Base-by-base conservation (phyloP, 305 asterid species). In the Fraxinus xanthoxyloides region DNA sequence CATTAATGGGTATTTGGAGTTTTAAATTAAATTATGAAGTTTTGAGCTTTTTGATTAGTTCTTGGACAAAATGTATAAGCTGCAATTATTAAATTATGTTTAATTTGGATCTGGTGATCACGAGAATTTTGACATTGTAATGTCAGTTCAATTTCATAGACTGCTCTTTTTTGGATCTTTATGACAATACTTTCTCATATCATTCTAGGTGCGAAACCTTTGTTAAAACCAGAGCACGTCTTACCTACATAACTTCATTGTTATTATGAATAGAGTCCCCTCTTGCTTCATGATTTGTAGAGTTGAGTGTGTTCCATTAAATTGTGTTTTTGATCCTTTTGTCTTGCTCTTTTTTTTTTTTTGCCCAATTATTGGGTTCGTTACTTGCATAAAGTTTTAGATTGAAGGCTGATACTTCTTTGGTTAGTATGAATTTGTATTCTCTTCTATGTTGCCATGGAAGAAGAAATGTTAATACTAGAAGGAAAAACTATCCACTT, bases 31-130 rank as follows among this genome's bases (percentile, higher is more conserved):
- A 7, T 35, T 28, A 77, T 10, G 23, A 36, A 36, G 40, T 36
- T 40, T 72, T 54, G 12, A 32, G 17, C 73, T 17, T 35, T 77
- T 7, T 81, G 78, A 21, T 75, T 28, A 28, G 15, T 76, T 76
- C 32, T n/a, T 0, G 12, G 17, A 10, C 9, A 46, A 76, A 56
- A 77, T 69, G 84, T 43, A 23, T 51, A 1, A 26, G 13, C 59
- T 74, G 19, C 35, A 46, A 80, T 51, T 9, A 73, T 21, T 34
- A 21, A 31, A 43, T 15, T 30, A 46, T 32, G 72, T 59, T 32
- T 12, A 21, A 73, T 17, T 54, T 84, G 73, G 83, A 84, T 82
- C 82, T 82, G 76, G 28, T 76, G 40, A 38, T 12, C 38, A 15
- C 31, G 13, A 2, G 35, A 7, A 30, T 77, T 46, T 51, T 51